Base-by-base conservation (phyloP, 768 basidiomycete species). In the Calocera cornea region DNA sequence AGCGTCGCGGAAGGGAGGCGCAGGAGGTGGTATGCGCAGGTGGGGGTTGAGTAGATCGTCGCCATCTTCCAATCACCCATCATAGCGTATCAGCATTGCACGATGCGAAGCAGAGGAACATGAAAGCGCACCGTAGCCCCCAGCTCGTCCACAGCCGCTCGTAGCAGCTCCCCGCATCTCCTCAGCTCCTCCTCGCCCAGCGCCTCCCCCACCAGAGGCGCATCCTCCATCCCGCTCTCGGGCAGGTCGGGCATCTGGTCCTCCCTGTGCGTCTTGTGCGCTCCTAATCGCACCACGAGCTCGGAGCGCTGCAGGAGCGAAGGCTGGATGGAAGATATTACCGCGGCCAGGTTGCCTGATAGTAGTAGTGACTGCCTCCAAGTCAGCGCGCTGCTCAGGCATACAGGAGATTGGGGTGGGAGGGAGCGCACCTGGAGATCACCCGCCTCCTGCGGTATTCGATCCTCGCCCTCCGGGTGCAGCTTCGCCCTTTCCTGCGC, bases 1-100 rank as follows among this genome's bases (percentile, higher is more conserved):
- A 92, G 86, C 72, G 81, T 87, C 2, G 84, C 84, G 41, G 90
- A 88, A 67, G 89, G 91, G 68, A 93, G 76, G 69, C 91, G 84
- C 67, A 92, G 75, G 31, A 93, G 77, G 19, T 89, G 75, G 12
- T 84, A 80, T 29, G 80, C 78, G 67, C 88, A 29, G 2, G 54
- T 60, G 2, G 54, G 8, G 14, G 11, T 29, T 27, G 54, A 27
- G 82, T 36, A 86, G 82, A 73, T 83, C 82, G 2, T 75, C 78
- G 8, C 77, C 77, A 66, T 75, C 76, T 49, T 72, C 64, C 38
- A 27, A 27, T 60, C 54, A n/a, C n/a, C n/a, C n/a, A n/a, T n/a
- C n/a, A n/a, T n/a, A n/a, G n/a, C n/a, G n/a, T n/a, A n/a, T n/a
- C n/a, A n/a, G n/a, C n/a, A n/a, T n/a, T n/a, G n/a, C n/a, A n/a